Percentiles rank a stretch among this genome's conserved stretches.
Evolutionary conservation across 2,329 filamentous ascomycete genomes (phyloP).

Genomic region (Pyrenophora seminiperda): DNA sequence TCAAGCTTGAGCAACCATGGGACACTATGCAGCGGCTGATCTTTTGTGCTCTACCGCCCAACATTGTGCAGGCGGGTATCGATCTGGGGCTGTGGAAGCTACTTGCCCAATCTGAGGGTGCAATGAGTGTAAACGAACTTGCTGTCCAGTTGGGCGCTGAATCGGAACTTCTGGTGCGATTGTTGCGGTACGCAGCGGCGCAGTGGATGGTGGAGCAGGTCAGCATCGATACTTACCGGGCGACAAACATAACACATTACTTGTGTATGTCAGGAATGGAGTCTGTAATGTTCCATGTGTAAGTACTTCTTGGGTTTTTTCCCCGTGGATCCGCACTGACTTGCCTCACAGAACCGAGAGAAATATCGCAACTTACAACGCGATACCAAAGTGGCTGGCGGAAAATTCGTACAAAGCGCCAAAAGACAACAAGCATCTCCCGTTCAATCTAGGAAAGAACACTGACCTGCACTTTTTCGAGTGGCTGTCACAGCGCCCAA

Average conservation of each 20-base stretch:
- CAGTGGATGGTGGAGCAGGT: slow-evolving; percentile 14
- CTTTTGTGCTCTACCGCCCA: slow-evolving; percentile 7
- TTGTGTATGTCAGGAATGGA: slow-evolving; percentile 7
- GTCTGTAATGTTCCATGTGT: slow-evolving; percentile 10
- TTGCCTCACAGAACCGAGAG: slow-evolving; percentile 3
- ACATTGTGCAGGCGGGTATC: slow-evolving; percentile 9
- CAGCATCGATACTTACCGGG: slow-evolving; percentile 3
- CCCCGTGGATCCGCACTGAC: neutral
- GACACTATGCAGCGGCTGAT: slow-evolving; percentile 9
- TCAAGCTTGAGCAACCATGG: slow-evolving; percentile 10
- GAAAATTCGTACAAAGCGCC: slow-evolving; percentile 8
- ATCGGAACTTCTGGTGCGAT: slow-evolving; percentile 3
- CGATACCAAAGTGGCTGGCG: slow-evolving; percentile 10
- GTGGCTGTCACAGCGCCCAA: slow-evolving; percentile 9
- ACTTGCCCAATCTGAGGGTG: neutral
- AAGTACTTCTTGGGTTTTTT: neutral
- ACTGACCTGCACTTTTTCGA: slow-evolving; percentile 10
- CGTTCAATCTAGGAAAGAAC: slow-evolving; percentile 6
- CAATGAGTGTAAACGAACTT: slow-evolving; percentile 4
- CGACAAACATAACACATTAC: slow-evolving; percentile 3
- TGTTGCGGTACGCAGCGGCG: slow-evolving; percentile 6
- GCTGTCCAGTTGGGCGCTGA: slow-evolving; percentile 5
- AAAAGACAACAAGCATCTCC: slow-evolving; percentile 8
- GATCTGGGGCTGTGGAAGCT: slow-evolving; percentile 9
- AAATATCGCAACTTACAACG: slow-evolving; percentile 8